Evolutionary conservation across 257 asterid species (phyloP), one percentile per base, ranked within the genome.

Genomic region (Penstemon barbatus): DNA sequence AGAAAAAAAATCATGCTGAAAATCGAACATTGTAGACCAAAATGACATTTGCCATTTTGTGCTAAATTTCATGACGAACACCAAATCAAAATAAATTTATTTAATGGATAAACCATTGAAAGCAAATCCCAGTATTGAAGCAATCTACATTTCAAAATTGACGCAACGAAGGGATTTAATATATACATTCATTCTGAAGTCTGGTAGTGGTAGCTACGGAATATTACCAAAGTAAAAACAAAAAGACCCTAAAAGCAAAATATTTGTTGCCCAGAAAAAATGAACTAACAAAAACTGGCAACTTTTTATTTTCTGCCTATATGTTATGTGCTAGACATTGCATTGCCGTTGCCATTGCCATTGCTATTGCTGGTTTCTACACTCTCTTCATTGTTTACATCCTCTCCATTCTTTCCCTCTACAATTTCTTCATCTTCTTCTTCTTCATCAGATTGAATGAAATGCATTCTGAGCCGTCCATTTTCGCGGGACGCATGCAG

Each of bases 401-500:
- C 77, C 49, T 18, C 69, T 50, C 54, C 42, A 50, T 55, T 74
- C 8, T 73, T 57, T 0, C 63, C 61, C 0, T 71, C 60, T 9
- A 59, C 75, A 8, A 10, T 52, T 54, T 37, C 52, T 19, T 3
- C 44, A 3, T 7, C 48, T 7, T 66, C 49, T 61, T 74, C 69
- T 5, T 88, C 92, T 41, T 86, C 93, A 7, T 89, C 96, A 0
- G 97, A 82, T 1, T 77, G 86, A 62, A 85, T 70, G 46, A 86
- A 77, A 1, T 75, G 88, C 77, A 93, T 18, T 73, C 71, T 84
- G 74, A 93, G 74, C 40, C 96, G 86, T 0, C 98, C 98, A 6
- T 88, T 87, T 75, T 90, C 90, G 4, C 98, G 85, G 71, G 82
- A 80, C 8, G 96, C 90, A 66, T 85, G 97, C 76, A 93, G 42